phyloP scores from a whole-genome alignment of 371 early-diverging fungal species.

The Mucor indicus region DNA sequence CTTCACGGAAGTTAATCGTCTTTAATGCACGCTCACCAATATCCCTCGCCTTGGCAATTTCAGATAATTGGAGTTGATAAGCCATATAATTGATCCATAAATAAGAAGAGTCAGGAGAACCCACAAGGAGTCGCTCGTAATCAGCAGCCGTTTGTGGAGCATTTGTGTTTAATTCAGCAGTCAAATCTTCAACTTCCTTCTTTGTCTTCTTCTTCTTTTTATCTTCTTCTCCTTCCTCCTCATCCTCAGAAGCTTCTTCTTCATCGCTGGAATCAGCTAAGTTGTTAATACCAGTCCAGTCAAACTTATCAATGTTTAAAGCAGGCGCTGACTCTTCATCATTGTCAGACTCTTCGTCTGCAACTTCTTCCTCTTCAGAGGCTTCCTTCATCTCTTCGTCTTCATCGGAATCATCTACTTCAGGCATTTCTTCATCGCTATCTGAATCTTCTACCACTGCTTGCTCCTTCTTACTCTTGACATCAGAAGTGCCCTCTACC shows the following conservation, averaged over 20 bases:
- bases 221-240: slow-evolving; percentile 44
- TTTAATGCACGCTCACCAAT: slow-evolving; percentile 92
- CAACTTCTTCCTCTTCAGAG: slow-evolving; percentile 46
- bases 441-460: slow-evolving; percentile 44
- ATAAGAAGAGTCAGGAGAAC: slow-evolving; percentile 93
- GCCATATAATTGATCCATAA: slow-evolving; percentile 99
- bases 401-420: slow-evolving; percentile 37
- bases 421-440: slow-evolving; percentile 39
- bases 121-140: slow-evolving; percentile 88
- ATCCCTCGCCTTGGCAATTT: slow-evolving; percentile 87
- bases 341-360: slow-evolving; percentile 49
- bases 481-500: slow-evolving; percentile 27
- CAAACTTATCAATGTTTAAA: slow-evolving; percentile 47
- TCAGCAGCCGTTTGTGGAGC: slow-evolving; percentile 66
- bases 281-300: slow-evolving; percentile 56
- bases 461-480: slow-evolving; percentile 22
- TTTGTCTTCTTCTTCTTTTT: slow-evolving; percentile 48
- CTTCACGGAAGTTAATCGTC: slow-evolving; percentile 90
- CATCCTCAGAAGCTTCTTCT: slow-evolving; percentile 32
- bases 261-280: slow-evolving; percentile 34
- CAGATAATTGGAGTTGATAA: slow-evolving; percentile 85
- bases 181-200: slow-evolving; percentile 47
- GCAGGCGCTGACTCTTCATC: slow-evolving; percentile 43
- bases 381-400: slow-evolving; percentile 41
- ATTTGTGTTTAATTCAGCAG: slow-evolving; percentile 51